Conservation (phyloP, 2,329 filamentous ascomycete species). For the Colletotrichum salicis region DNA sequence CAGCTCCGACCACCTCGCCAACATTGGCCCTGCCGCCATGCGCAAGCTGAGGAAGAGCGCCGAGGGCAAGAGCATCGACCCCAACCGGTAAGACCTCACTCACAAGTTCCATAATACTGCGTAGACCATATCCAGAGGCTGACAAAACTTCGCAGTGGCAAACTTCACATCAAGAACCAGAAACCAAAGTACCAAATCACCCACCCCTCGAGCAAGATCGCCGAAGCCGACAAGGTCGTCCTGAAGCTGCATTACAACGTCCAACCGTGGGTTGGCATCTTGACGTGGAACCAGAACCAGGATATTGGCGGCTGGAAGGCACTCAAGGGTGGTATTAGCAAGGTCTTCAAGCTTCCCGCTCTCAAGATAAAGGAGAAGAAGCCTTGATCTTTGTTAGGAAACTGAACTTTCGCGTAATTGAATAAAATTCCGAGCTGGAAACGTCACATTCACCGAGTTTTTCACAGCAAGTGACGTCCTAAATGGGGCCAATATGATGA, state of each 20-base stretch:
- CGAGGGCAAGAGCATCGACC: conserved; percentile 69
- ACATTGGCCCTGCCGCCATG: conserved; percentile 68
- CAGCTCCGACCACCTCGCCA: conserved; percentile 70
- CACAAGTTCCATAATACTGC: conserved; percentile 12
- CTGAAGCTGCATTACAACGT: conserved; percentile 94
- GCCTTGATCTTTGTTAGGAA: neutral
- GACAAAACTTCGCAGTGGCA: conserved; percentile 62
- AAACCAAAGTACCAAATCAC: conserved; percentile 98
- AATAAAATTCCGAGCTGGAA: neutral
- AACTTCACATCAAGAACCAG: conserved; percentile 82
- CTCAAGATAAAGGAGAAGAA: conserved; percentile 67
- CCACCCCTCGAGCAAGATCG: conserved; percentile 83
- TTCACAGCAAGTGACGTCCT: neutral
- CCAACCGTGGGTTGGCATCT: conserved; percentile 91
- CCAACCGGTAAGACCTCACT: conserved; percentile 58
- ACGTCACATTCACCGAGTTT: neutral
- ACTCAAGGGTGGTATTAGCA: conserved; percentile 72
- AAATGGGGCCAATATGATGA: neutral
- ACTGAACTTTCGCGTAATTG: neutral
- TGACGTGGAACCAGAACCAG: conserved; percentile 79
- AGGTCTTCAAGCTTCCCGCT: conserved; percentile 71
- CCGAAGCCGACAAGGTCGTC: conserved; percentile 77
- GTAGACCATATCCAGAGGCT: conserved; percentile 23
- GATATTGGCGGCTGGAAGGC: conserved; percentile 72
- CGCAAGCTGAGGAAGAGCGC: conserved; percentile 71